Percentiles rank a stretch among this genome's conserved stretches.
phyloP scores from a whole-genome alignment of 2,329 filamentous ascomycete genomes.

The Phyllosticta capitalensis region DNA sequence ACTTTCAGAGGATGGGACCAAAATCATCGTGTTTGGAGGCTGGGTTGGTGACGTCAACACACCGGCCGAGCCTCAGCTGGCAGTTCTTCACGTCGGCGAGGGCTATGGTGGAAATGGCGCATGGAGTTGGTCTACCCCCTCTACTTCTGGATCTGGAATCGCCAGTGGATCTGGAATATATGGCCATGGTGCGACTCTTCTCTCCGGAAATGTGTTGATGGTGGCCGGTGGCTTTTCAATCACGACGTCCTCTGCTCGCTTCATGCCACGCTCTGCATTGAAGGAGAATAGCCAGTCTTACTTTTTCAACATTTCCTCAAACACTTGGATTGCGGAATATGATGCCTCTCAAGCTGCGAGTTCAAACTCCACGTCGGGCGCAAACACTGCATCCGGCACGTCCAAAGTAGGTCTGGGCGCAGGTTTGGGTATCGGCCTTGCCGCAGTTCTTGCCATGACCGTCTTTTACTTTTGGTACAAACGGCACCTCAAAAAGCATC shows the following conservation, averaged over 20 bases:
- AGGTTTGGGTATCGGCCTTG: conserved; percentile 36
- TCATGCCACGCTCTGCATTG: conserved; percentile 26
- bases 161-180: conserved; percentile 43
- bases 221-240: conserved; percentile 50
- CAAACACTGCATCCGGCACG: conserved; percentile 15
- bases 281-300: conserved; percentile 38
- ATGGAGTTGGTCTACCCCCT: conserved; percentile 63
- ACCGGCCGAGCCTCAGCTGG: conserved; percentile 73
- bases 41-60: conserved; percentile 79
- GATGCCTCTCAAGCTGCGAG: conserved; percentile 28
- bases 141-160: conserved; percentile 35
- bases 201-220: conserved; percentile 53
- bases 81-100: conserved; percentile 63
- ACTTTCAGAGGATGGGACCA: conserved; percentile 65
- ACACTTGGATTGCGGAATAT: conserved; percentile 49
- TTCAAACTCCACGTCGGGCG: conserved; percentile 5
- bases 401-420: conserved; percentile 37
- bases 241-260: conserved; percentile 26
- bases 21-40: conserved; percentile 73
- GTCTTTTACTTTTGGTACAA: conserved; percentile 40
- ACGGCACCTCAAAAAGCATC: conserved; percentile 29
- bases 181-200: conserved; percentile 52
- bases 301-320: conserved; percentile 54
- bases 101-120: conserved; percentile 54
- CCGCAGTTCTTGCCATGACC: conserved; percentile 32